Conservation (phyloP, 495 filamentous ascomycete genomes). For the Neurospora sp. region DNA sequence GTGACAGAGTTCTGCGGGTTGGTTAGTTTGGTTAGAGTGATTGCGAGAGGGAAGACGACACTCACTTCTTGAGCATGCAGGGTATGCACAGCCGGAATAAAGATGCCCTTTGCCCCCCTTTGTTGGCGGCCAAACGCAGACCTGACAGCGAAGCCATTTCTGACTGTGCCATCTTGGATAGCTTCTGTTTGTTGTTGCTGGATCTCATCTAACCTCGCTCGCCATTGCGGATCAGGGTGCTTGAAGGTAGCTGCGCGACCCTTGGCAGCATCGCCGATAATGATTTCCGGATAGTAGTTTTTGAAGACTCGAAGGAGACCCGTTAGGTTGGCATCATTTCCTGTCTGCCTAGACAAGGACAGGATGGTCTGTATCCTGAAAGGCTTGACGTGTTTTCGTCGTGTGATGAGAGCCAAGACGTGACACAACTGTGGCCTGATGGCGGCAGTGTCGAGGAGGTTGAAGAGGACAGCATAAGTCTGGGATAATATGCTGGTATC, state of each 20-base stretch:
- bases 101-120: slow-evolving; percentile 26
- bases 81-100: slow-evolving; percentile 65
- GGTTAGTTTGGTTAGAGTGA: not conserved
- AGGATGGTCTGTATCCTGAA: slow-evolving; percentile 74
- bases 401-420: slow-evolving; percentile 71
- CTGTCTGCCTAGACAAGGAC: slow-evolving; percentile 47
- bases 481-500: slow-evolving; percentile 54
- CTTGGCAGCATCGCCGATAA: slow-evolving; percentile 54
- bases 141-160: slow-evolving; percentile 42
- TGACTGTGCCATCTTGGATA: slow-evolving; percentile 19
- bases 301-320: slow-evolving; percentile 79
- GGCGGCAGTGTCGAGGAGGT: slow-evolving; percentile 70
- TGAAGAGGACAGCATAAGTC: slow-evolving; percentile 72
- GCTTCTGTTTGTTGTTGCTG: slow-evolving; percentile 47
- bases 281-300: slow-evolving; percentile 83
- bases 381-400: slow-evolving; percentile 78
- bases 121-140: slow-evolving; percentile 37
- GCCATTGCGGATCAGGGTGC: slow-evolving; percentile 74
- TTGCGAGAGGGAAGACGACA: slow-evolving; percentile 8
- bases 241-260: slow-evolving; percentile 47
- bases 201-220: slow-evolving; percentile 53
- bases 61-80: slow-evolving; percentile 56
- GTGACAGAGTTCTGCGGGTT: slow-evolving; percentile 48
- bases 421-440: slow-evolving; percentile 62
- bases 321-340: slow-evolving; percentile 63